phyloP scores from a whole-genome alignment of 2,329 filamentous ascomycete genomes.

The Penicillium digitatum region DNA sequence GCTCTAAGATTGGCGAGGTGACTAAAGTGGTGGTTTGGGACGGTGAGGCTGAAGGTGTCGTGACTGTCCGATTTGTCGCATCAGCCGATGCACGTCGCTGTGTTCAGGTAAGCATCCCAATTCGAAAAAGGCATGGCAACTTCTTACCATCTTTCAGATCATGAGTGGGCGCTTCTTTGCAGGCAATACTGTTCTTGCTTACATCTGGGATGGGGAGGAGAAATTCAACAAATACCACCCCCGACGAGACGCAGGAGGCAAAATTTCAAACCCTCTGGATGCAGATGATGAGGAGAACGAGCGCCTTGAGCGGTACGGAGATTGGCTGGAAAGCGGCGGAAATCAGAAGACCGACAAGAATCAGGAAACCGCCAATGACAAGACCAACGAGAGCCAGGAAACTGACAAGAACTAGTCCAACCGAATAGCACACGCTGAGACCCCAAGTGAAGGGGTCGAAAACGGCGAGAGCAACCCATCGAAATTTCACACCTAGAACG shows the following conservation, averaged over 20 bases:
- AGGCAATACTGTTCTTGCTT: constrained; percentile 66
- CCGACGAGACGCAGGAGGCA: constrained; percentile 33
- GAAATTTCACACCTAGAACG: neutral
- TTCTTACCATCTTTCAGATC: constrained; percentile 36
- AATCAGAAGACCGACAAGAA: constrained; percentile 1
- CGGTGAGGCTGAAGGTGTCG: constrained; percentile 75
- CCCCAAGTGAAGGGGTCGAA: neutral
- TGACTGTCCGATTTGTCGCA: constrained; percentile 76
- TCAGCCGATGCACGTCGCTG: constrained; percentile 68
- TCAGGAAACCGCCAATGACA: neutral
- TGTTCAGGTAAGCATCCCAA: constrained; percentile 46
- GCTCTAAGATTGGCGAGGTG: constrained; percentile 76
- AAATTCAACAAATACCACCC: constrained; percentile 65
- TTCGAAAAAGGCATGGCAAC: neutral
- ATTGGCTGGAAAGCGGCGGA: constrained; percentile 42
- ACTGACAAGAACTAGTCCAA: neutral
- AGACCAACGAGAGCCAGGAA: neutral
- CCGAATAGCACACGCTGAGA: neutral
- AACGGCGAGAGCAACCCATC: neutral
- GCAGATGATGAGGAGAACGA: constrained; percentile 47
- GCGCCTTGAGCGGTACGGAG: constrained; percentile 49
- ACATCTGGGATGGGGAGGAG: constrained; percentile 66
- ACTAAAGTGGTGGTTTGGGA: constrained; percentile 92
- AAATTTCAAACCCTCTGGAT: constrained; percentile 34
- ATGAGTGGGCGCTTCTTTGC: constrained; percentile 82